phyloP scores from a whole-genome alignment of 495 filamentous ascomycete genomes.

The Hypoxylon trugodes region DNA sequence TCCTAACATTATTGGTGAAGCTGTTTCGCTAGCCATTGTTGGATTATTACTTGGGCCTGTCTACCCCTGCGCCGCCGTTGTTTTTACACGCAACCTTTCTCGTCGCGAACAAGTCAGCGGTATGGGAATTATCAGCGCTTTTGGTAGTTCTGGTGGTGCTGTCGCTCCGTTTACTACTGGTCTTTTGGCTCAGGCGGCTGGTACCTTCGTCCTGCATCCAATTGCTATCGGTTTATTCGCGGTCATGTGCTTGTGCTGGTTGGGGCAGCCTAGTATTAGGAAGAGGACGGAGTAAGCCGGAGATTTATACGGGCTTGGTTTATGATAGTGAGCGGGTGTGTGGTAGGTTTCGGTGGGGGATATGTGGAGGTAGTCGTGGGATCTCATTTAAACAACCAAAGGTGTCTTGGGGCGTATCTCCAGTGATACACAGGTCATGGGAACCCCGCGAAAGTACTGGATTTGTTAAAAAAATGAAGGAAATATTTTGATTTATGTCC shows the following conservation, averaged over 20 bases:
- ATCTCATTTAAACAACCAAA: too few species aligned
- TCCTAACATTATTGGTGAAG: slow-evolving; percentile 74
- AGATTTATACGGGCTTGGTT: background rate
- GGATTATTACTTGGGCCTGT: slow-evolving; percentile 82
- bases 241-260: slow-evolving; percentile 75
- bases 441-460: too few species aligned
- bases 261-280: slow-evolving; percentile 57
- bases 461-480: too few species aligned
- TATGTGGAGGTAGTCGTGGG: too few species aligned
- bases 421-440: too few species aligned
- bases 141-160: slow-evolving; percentile 79
- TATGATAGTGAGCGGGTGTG: background rate
- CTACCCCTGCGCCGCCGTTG: slow-evolving; percentile 73
- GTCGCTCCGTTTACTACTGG: slow-evolving; percentile 79
- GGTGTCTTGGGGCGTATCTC: too few species aligned
- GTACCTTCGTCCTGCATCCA: slow-evolving; percentile 80
- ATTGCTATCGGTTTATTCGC: slow-evolving; percentile 72
- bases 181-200: slow-evolving; percentile 70
- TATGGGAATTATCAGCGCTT: slow-evolving; percentile 73
- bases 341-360: too few species aligned
- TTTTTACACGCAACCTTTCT: slow-evolving; percentile 70
- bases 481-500: too few species aligned
- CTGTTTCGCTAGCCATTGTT: slow-evolving; percentile 74
- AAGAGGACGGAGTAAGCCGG: slow-evolving; percentile 62
- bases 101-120: slow-evolving; percentile 70